Evolutionary conservation across 306 rosid genomes (phyloP).

Genomic region (Hippophae gyantsensis): DNA sequence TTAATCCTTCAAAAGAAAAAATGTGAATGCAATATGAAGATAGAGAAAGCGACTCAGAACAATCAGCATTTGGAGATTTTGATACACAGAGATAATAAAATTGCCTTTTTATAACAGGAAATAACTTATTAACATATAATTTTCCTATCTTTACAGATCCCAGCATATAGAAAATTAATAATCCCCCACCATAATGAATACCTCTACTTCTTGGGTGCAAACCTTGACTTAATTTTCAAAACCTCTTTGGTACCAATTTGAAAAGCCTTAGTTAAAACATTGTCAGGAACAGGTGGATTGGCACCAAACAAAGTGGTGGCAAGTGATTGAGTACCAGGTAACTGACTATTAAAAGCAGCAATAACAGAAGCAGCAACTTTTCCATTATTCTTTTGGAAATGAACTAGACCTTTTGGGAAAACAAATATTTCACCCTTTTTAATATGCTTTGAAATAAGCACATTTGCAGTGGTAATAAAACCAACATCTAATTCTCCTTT

Average conservation of each 20-base stretch:
- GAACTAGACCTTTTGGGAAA: conserved; percentile 72
- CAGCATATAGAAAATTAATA: not conserved
- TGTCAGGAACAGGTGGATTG: conserved; percentile 54
- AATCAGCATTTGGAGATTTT: too few relatives aligned
- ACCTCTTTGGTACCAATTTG: conserved; percentile 49
- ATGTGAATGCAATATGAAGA: too few relatives aligned
- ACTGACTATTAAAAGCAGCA: conserved; percentile 70
- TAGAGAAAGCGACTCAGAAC: too few relatives aligned
- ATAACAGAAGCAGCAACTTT: conserved; percentile 45
- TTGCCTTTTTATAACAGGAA: too few relatives aligned
- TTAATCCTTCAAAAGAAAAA: too few relatives aligned
- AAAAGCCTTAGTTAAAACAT: conserved; percentile 59
- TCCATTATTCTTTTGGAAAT: conserved; percentile 78
- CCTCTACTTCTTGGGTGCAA: conserved; percentile 52
- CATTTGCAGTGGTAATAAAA: conserved; percentile 60
- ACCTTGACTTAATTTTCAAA: conserved; percentile 51
- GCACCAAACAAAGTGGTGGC: conserved; percentile 52
- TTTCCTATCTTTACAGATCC: too few relatives aligned
- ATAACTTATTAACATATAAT: too few relatives aligned
- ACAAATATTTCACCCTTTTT: conserved; percentile 62
- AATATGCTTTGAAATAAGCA: conserved; percentile 54
- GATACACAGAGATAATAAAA: too few relatives aligned
- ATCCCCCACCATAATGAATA: not conserved
- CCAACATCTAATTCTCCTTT: conserved; percentile 68
- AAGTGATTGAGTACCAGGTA: conserved; percentile 68